phyloP scores from a whole-genome alignment of 2,329 filamentous ascomycete genomes.

The Stemphylium lycopersici region DNA sequence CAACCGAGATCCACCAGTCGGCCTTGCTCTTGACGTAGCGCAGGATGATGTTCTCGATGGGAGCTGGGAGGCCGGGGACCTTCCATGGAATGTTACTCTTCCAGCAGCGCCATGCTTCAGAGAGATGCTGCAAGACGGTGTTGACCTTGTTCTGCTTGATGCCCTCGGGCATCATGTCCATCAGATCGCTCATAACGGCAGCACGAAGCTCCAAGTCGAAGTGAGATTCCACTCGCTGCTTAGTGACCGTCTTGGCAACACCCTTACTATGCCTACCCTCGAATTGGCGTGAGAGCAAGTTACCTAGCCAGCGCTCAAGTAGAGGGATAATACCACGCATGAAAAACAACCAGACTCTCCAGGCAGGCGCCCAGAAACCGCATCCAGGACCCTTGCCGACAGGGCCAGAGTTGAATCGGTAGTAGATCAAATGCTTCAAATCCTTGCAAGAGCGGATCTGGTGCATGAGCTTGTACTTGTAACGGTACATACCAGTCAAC shows the following conservation, averaged over 20 bases:
- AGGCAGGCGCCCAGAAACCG: constrained; percentile 98
- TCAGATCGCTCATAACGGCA: constrained; percentile 97
- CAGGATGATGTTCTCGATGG: constrained; percentile 98
- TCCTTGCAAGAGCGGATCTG: constrained; percentile 99
- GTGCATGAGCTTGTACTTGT: constrained; percentile 99
- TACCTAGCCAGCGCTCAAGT: constrained; percentile 95
- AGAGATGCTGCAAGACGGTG: constrained; percentile 94
- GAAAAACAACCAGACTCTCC: constrained; percentile 99
- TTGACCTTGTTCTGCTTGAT: constrained; percentile 99
- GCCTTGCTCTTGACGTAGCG: constrained; percentile 99
- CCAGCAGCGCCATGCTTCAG: constrained; percentile 99
- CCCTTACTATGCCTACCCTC: constrained; percentile 98
- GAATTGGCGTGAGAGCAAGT: constrained; percentile 94
- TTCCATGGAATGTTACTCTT: constrained; percentile 99
- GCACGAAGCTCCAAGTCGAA: constrained; percentile 97
- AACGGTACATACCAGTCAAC: constrained; percentile 98
- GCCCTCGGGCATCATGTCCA: constrained; percentile 99
- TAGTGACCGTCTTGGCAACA: constrained; percentile 98
- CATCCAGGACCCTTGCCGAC: constrained; percentile 98
- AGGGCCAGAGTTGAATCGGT: constrained; percentile 95
- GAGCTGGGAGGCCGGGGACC: constrained; percentile 92
- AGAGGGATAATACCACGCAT: constrained; percentile 98
- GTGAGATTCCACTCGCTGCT: constrained; percentile 98
- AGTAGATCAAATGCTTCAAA: constrained; percentile 98
- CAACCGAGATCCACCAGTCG: constrained; percentile 99